These are phyloP conservation scores for Arthroderma sp. DNA, from an alignment of 2,329 filamentous ascomycete species.

Conservation along the genomic window DNA sequence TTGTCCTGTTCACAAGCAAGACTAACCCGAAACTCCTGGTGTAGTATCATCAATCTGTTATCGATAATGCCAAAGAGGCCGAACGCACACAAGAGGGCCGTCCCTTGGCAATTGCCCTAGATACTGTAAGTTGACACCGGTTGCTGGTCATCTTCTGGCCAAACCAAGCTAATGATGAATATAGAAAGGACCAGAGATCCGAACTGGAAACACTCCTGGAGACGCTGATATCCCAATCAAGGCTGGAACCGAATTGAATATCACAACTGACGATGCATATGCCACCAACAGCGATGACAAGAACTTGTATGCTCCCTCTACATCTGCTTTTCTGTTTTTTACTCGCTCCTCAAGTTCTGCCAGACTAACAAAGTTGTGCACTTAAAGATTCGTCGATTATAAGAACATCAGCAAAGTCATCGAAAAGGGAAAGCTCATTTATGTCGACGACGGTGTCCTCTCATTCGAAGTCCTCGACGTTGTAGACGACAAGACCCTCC, in stretches of 20 bases:
- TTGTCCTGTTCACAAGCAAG: not conserved
- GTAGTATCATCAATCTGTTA: slow-evolving; percentile 92
- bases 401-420: slow-evolving; percentile 99
- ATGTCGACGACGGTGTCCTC: slow-evolving; percentile 95
- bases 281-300: slow-evolving; percentile 69
- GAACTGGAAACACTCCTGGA: slow-evolving; percentile 60
- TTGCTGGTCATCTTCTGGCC: not conserved
- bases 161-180: not conserved
- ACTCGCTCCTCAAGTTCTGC: not conserved
- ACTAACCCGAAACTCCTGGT: slow-evolving; percentile 1
- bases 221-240: slow-evolving; percentile 69
- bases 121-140: slow-evolving; percentile 33
- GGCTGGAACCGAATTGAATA: slow-evolving; percentile 74
- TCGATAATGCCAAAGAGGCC: slow-evolving; percentile 84
- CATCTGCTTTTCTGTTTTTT: not conserved
- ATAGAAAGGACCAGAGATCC: slow-evolving; percentile 71
- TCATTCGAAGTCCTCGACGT: slow-evolving; percentile 88
- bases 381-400: slow-evolving; percentile 80
- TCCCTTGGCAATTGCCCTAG: slow-evolving; percentile 87
- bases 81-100: slow-evolving; percentile 66
- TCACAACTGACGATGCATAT: slow-evolving; percentile 93
- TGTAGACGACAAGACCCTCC: slow-evolving; percentile 76
- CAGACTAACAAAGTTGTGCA: too few species aligned
- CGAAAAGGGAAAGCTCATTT: slow-evolving; percentile 77
- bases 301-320: slow-evolving; percentile 62